These are phyloP conservation scores for Telopea speciosissima DNA, from an alignment of 177 flowering plant species.

Conservation along the genomic window DNA sequence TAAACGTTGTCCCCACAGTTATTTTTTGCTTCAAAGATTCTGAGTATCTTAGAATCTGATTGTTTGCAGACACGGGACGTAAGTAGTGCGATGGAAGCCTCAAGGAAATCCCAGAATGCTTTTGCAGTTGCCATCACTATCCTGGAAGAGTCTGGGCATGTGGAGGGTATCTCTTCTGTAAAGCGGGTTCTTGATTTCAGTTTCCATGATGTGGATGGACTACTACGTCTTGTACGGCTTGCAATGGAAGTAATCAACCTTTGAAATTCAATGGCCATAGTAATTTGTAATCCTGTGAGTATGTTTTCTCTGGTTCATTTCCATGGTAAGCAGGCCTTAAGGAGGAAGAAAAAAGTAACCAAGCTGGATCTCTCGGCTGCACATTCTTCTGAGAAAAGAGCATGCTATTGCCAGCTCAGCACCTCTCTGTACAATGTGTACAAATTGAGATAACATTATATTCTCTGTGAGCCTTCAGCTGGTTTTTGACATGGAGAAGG, in stretches of 20 bases:
- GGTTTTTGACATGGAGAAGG: conserved; percentile 15
- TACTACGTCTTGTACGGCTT: conserved; percentile 49
- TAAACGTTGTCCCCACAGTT: no score
- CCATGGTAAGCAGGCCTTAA: conserved; percentile 12
- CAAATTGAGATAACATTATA: conserved; percentile 28
- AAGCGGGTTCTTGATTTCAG: conserved; percentile 64
- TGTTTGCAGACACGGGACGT: conserved; percentile 55
- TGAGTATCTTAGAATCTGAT: conserved; percentile 12
- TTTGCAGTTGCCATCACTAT: conserved; percentile 43
- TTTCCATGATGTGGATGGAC: conserved; percentile 65
- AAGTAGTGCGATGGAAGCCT: conserved; percentile 70
- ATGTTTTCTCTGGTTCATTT: conserved; percentile 11
- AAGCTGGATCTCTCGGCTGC: conserved; percentile 5
- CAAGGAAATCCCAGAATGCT: conserved; percentile 48
- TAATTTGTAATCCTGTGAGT: conserved; percentile 23
- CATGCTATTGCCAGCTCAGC: conserved; percentile 11
- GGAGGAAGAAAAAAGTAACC: conserved; percentile 7
- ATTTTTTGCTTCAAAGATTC: neutral
- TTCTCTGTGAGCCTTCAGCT: conserved; percentile 19
- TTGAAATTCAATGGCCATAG: conserved; percentile 22
- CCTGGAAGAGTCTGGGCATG: conserved; percentile 26
- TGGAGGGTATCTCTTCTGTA: conserved; percentile 36
- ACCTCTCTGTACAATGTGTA: conserved; percentile 33
- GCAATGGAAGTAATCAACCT: conserved; percentile 54
- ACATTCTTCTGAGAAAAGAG: conserved; percentile 8